A percentile compares a stretch with the other conserved stretches of the same genome.
Conservation (phyloP, 768 basidiomycete species). For the Dioszegia crocea region DNA sequence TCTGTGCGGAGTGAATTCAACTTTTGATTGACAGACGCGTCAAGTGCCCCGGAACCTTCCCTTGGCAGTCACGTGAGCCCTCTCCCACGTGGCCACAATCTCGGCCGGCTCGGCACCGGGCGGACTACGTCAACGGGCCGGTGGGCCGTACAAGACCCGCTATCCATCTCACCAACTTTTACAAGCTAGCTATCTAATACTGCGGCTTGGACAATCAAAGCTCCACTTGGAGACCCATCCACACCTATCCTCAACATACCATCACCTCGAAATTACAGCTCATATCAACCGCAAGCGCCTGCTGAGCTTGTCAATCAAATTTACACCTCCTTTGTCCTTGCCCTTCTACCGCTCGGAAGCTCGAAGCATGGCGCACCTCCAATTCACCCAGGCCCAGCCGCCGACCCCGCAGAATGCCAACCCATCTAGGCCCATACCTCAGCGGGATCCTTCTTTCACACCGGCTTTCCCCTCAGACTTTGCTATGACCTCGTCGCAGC, state of each 20-base stretch:
- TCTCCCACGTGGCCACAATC: neutral
- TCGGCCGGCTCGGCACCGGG: neutral
- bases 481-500: conserved; percentile 12
- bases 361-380: conserved; percentile 7
- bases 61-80: too few relatives aligned
- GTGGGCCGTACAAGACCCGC: conserved; percentile 4
- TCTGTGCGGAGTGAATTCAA: too few relatives aligned
- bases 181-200: neutral
- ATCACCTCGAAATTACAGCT: neutral
- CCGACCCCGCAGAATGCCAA: neutral
- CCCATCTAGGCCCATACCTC: conserved; percentile 5
- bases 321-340: neutral
- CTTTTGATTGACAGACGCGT: too few relatives aligned
- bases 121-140: neutral
- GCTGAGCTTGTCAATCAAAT: too few relatives aligned
- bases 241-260: too few relatives aligned
- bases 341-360: neutral
- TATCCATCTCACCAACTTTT: neutral
- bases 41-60: too few relatives aligned
- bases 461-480: conserved; percentile 23
- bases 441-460: neutral
- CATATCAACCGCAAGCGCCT: neutral
- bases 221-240: too few relatives aligned
- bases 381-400: conserved; percentile 6
- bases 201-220: too few relatives aligned